Base-by-base conservation (phyloP, 768 basidiomycete genomes). In the Agrocybe pediades region DNA sequence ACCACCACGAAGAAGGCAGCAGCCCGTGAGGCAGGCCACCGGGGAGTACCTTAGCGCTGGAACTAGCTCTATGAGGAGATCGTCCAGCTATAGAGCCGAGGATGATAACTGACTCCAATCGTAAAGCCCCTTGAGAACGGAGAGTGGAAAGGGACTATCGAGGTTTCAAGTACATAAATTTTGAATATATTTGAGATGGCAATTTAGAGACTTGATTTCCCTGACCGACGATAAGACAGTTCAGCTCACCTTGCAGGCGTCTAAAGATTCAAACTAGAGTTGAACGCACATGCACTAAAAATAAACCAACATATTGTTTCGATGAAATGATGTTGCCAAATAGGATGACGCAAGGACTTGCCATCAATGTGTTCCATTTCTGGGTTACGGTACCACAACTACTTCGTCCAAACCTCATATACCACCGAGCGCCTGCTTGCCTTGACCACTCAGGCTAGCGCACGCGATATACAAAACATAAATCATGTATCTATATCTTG, bases 401-500 rank as follows among this genome's bases (percentile, higher is more conserved):
- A 36, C 33, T 36, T 36, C 3, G 3, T 13, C n/a, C n/a, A n/a
- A 36, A 36, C 33, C 13, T n/a, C 33, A n/a, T n/a, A 15, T 36
- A n/a, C 5, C 11, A 36, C 29, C 8, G 29, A 30, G 29, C 7
- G 8, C 15, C 33, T 36, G 13, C 11, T 13, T n/a, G 11, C 13
- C 13, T 36, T 13, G n/a, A 15, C 33, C 13, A 6, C 6, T 21
- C 19, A 20, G 11, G 16, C 6, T 13, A 39, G 33, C 27, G 44
- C 48, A 26, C 36, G 41, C 50, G 33, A 23, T 56, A 49, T 25
- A 42, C 46, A 25, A 17, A 36, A 51, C 25, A 41, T 47, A n/a
- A n/a, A 39, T 55, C 49, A 93, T 93, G 91, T 81, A 90, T 71
- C 77, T 93, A 43, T 86, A 91, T 66, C 79, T 92, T 46, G 76